Percentiles rank a stretch among this genome's conserved stretches.
Evolutionary conservation across 1,284 basidiomycete species (phyloP).

Genomic region (Schizophyllum amplum): DNA sequence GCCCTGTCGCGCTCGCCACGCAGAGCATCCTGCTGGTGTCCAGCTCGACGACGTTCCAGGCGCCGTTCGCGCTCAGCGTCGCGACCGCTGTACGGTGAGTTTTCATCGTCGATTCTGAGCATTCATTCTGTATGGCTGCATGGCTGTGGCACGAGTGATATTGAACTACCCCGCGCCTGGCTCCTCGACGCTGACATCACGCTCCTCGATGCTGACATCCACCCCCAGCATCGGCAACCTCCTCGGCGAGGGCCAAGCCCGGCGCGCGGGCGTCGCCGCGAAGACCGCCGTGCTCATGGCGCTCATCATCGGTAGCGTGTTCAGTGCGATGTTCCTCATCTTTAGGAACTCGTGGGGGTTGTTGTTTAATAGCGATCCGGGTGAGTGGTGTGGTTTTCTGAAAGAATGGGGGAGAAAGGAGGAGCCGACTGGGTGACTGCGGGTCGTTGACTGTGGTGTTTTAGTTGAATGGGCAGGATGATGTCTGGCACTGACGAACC

Average conservation of each 20-base stretch:
- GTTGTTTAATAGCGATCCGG: conserved; percentile 79
- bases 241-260: conserved; percentile 63
- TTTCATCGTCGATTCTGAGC: conserved; percentile 5
- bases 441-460: too few relatives aligned
- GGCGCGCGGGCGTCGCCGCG: conserved; percentile 59
- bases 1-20: conserved; percentile 56
- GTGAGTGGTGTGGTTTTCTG: too few relatives aligned
- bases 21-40: conserved; percentile 73
- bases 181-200: too few relatives aligned
- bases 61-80: conserved; percentile 74
- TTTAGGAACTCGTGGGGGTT: conserved; percentile 74
- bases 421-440: neutral
- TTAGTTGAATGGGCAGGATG: too few relatives aligned
- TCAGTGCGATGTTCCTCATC: conserved; percentile 60
- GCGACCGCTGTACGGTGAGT: conserved; percentile 76
- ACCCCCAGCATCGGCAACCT: conserved; percentile 67
- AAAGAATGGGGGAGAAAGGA: too few relatives aligned
- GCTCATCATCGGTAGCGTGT: conserved; percentile 46
- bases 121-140: neutral
- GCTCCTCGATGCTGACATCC: neutral
- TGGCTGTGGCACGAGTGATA: too few relatives aligned
- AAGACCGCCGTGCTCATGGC: conserved; percentile 57
- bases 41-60: conserved; percentile 76
- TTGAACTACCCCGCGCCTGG: too few relatives aligned
- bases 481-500: too few relatives aligned